Evolutionary conservation across 352 stramenopile genomes (phyloP).

Genomic region (Aphanomyces euteiches): DNA sequence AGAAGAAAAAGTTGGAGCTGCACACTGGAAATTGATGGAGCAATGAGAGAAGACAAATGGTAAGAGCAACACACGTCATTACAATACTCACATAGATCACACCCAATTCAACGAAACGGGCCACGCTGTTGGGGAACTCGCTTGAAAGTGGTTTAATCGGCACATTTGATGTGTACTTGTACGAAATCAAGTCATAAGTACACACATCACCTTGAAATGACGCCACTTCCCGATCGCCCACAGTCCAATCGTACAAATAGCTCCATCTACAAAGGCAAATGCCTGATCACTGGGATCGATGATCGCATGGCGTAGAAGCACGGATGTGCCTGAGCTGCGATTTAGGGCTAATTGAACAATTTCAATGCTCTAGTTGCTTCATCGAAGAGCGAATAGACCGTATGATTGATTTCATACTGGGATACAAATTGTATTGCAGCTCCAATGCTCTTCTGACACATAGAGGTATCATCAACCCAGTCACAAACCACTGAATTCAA

Average conservation of each 20-base stretch:
- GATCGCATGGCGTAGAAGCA: background rate
- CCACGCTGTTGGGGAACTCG: background rate
- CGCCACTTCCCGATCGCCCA: background rate
- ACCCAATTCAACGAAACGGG: background rate
- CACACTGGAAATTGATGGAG: background rate
- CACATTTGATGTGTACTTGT: background rate
- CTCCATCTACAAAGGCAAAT: background rate
- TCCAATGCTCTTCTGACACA: no score
- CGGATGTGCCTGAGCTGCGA: background rate
- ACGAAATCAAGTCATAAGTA: slow-evolving; percentile 1
- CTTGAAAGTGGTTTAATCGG: background rate
- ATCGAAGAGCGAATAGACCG: no score
- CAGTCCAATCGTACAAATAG: background rate
- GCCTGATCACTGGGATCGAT: background rate
- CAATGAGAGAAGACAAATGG: background rate
- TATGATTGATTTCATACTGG: no score
- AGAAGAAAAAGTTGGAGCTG: background rate
- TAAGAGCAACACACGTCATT: background rate
- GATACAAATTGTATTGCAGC: no score
- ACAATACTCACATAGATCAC: background rate
- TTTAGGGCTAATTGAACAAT: background rate
- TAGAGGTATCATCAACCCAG: no score
- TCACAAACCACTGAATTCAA: no score
- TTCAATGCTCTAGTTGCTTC: background rate
- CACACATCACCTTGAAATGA: background rate